Conservation (phyloP, 2,329 filamentous ascomycete species). For the Cordyceps militaris region DNA sequence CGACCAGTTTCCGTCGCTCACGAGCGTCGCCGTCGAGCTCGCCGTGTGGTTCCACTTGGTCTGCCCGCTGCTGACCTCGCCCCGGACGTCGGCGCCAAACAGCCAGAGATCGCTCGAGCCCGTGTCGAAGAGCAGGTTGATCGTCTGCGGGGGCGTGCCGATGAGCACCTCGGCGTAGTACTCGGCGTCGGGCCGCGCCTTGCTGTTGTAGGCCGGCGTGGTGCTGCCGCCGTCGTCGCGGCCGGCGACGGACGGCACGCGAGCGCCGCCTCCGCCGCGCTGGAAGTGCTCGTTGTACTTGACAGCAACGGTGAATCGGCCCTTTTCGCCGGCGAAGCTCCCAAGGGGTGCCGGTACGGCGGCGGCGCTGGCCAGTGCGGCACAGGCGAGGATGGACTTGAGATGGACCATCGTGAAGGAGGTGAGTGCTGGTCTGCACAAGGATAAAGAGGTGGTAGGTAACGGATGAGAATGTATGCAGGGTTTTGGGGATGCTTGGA, state of each 20-base stretch:
- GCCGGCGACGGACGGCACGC: not conserved
- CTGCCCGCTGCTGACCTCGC: conserved; percentile 26
- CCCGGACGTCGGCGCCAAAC: conserved; percentile 24
- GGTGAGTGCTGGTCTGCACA: not conserved
- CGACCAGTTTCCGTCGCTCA: conserved; percentile 32
- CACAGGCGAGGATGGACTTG: not conserved
- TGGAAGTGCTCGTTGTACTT: conserved; percentile 11
- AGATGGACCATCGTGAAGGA: not conserved
- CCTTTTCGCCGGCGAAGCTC: not conserved
- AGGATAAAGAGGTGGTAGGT: not conserved
- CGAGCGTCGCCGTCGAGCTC: conserved; percentile 31
- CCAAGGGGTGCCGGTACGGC: not conserved
- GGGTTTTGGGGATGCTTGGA: not conserved
- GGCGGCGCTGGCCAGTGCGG: not conserved
- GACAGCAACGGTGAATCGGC: conserved; percentile 3
- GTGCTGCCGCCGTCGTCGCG: not conserved
- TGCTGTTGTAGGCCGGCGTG: conserved; percentile 2
- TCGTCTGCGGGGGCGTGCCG: conserved; percentile 29
- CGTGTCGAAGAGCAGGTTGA: conserved; percentile 36
- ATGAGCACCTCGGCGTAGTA: conserved; percentile 8
- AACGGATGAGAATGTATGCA: not conserved
- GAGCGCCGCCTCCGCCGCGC: not conserved
- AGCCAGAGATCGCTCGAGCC: conserved; percentile 36
- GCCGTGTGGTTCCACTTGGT: conserved; percentile 30
- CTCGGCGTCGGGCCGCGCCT: conserved; percentile 3